Base-by-base conservation (phyloP, 139 green algal species). In the Micractinium conductrix region DNA sequence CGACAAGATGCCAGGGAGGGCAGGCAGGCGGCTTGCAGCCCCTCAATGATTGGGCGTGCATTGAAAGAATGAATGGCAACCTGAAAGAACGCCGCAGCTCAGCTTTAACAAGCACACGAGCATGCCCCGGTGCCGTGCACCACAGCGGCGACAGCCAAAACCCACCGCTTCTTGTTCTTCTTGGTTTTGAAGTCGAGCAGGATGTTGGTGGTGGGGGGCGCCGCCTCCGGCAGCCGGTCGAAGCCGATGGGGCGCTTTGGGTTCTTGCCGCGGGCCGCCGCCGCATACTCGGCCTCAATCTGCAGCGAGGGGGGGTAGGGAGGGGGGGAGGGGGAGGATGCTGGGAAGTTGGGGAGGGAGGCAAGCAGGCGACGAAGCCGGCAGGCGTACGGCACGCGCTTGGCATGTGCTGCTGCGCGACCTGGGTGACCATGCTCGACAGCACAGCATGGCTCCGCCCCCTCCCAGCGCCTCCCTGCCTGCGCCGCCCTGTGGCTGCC, bases 121-220 rank as follows among this genome's bases (percentile, higher is more conserved):
- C 16, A 48, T 45, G 6, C 30, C 40, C 73, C 68, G 68, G 12
- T 55, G 65, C 81, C 24, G 28, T 44, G 21, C 62, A 28, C 14
- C 74, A 62, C 69, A 78, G 79, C 38, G 53, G 42, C 7, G 69
- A 24, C 26, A 83, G 63, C 42, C 67, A 78, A 67, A 69, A 5
- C 33, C 33, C 67, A 90, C 84, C 87, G 84, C 69, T 89, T 90
- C 75, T 92, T 92, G 28, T 81, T 84, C 55, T 88, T 89, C 45
- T 87, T 87, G 38, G 78, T 76, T 33, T 76, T 80, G 67, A 84
- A 90, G 83, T 90, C 87, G 33, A 90, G 70, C n/a, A 90, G 78
- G 22, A 43, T 72, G 73, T 90, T 90, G 65, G 83, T 90, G 63
- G 87, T 86, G 62, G 60, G 78, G 35, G 83, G 83, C 1, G 83